Evolutionary conservation across 306 rosid genomes (phyloP), one percentile per base, ranked within the genome.

Genomic region (Vigna hirtella): DNA sequence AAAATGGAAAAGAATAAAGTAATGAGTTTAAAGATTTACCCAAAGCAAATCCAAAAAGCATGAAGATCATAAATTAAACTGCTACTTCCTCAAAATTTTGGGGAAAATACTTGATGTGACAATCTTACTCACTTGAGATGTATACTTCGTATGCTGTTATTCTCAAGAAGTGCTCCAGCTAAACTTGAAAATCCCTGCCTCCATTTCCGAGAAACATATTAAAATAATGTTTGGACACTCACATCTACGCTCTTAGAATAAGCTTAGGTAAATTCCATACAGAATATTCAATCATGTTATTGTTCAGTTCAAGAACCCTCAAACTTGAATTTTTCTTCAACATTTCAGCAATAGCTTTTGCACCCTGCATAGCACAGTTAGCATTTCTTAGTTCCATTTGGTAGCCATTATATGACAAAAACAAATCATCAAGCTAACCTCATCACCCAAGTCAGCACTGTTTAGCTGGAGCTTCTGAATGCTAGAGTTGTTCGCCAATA

Each of bases 121-220:
- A 74, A 45, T 20, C 20, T 51, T 57, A 83, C 98, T 89, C 80
- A 95, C 98, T 85, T 93, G 81, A 95, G 92, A 87, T 93, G 97
- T 63, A 95, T 67, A 85, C 87, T 89, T 57, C 95, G 82, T 81
- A 95, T 42, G 40, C 85, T 85, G 79, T 85, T 93, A 80, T 91
- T 93, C 88, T 88, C 99, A 59, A 86, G 84, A 84, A 95, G 96
- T 81, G 97, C 99, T 72, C 91, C 99, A 36, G 97, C 99, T 68
- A 95, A 85, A 87, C 98, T 89, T 75, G 97, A 77, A 81, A 95
- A 95, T 82, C 99, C 99, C 99, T 95, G 86, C 87, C 87, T 86
- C 94, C 89, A 88, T 80, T 84, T 80, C 77, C 82, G 89, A 74
- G 70, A 80, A 68, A 79, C 62, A 81, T 74, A 70, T 51, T 30